A percentile compares a stretch with the other conserved stretches of the same genome.
phyloP scores from a whole-genome alignment of 139 green algal genomes.

The Tetratostichococcus sp. region DNA sequence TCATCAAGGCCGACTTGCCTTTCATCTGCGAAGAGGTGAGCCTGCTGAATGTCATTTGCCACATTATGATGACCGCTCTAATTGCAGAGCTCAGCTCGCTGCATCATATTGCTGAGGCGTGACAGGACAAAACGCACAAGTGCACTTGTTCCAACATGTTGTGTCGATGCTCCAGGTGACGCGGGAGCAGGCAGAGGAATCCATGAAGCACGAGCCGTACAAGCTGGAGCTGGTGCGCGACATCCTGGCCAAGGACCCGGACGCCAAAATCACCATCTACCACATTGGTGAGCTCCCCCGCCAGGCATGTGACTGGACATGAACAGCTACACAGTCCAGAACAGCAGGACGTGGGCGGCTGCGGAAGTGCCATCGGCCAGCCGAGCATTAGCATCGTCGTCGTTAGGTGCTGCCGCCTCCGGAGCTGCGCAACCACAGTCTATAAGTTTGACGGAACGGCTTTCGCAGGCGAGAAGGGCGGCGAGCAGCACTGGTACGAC shows the following conservation, averaged over 20 bases:
- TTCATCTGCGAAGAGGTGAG: conserved; percentile 80
- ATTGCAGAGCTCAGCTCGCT: no score
- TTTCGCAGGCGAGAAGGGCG: neutral
- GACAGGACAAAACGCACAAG: no score
- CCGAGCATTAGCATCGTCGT: no score
- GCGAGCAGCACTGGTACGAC: conserved; percentile 86
- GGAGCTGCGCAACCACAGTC: no score
- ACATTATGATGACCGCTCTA: no score
- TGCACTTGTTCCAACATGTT: no score
- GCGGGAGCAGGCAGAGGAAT: conserved; percentile 66
- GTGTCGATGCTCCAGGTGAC: conserved; percentile 58
- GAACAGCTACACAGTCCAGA: no score
- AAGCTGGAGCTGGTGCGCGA: conserved; percentile 95
- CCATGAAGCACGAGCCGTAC: conserved; percentile 92
- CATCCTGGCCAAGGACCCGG: conserved; percentile 65
- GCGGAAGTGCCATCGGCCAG: no score
- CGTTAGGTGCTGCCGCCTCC: no score
- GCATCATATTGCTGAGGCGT: no score
- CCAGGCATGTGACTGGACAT: neutral
- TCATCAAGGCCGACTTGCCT: conserved; percentile 73
- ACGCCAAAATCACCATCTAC: conserved; percentile 95
- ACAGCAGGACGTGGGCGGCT: no score
- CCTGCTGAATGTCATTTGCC: neutral
- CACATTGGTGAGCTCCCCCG: conserved; percentile 75
- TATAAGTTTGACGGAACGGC: no score